These are phyloP conservation scores for Physcomitrellopsis africana DNA, from an alignment of 225 moss, liverwort and hornwort species.

Conservation along the genomic window DNA sequence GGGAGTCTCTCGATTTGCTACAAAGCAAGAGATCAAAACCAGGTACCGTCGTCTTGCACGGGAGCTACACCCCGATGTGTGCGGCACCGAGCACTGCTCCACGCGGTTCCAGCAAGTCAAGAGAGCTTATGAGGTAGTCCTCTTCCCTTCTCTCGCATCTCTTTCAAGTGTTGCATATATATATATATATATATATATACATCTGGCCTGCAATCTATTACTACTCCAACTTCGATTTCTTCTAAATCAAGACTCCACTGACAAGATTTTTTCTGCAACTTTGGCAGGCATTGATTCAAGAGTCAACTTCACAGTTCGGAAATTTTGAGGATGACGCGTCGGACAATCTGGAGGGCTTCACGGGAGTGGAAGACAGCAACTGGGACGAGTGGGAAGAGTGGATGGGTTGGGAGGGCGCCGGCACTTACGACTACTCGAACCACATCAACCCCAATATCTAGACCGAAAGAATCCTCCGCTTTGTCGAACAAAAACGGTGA, in stretches of 20 bases:
- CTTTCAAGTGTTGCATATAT: not conserved
- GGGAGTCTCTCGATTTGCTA: constrained; percentile 42
- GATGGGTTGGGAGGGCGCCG: constrained; percentile 92
- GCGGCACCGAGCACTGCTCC: constrained; percentile 48
- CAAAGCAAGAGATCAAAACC: constrained; percentile 58
- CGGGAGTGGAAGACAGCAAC: constrained; percentile 57
- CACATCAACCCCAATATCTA: constrained; percentile 51
- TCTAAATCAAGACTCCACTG: not conserved
- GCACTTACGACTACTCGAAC: constrained; percentile 59
- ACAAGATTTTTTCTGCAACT: not conserved
- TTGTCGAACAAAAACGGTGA: too few species aligned
- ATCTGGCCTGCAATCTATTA: too few species aligned
- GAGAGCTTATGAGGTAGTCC: constrained; percentile 49
- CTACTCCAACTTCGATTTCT: too few species aligned
- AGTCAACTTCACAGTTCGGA: constrained; percentile 42
- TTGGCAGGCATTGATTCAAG: constrained; percentile 47
- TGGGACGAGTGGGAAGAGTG: constrained; percentile 95
- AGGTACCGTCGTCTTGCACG: constrained; percentile 49
- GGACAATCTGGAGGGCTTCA: constrained; percentile 58
- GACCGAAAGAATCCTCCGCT: not conserved
- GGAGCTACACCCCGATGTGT: constrained; percentile 57
- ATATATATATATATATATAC: not conserved
- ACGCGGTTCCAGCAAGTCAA: constrained; percentile 49
- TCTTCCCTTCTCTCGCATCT: not conserved
- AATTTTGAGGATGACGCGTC: constrained; percentile 54